Base-by-base conservation (phyloP, 352 stramenopile species). In the Thalassiosira hispida region DNA sequence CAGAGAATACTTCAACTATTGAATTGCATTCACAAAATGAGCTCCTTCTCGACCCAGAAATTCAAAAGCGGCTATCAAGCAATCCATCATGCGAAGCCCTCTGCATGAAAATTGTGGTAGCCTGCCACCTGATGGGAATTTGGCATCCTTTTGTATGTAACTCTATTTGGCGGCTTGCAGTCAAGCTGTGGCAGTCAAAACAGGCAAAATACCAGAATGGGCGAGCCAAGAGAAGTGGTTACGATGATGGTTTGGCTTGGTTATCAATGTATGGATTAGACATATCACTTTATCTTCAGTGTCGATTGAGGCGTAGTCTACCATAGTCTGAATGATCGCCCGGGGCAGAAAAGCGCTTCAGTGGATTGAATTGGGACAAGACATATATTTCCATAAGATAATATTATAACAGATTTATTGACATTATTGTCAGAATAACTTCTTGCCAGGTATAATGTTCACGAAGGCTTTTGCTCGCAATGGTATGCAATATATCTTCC, bases 401-500 rank as follows among this genome's bases (percentile, higher is more conserved):
- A n/a, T n/a, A n/a, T n/a, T 3, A 38, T 8, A 38, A 38, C 31
- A 33, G 14, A 57, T 57, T 57, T 40, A 18, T 60, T 9, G 31
- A 8, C 31, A 8, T 38, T 38, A 38, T 8, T 38, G 3, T 38
- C 8, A 38, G 3, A 40, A 2, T 25, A 46, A 63, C 7, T 29
- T 52, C 23, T 61, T 53, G 0, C 65, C 69, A 14, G 85, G 79
- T 35, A 87, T 65, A 5, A 91, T 73, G 29, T 83, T 89, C 14
- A 92, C 71, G 61, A 86, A 89, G 16, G 49, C 67, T 56, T 83
- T 87, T 33, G 86, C 81, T 44, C 83, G 40, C 23, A 92, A 47
- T 38, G 86, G 86, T 23, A 92, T 90, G 44, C 84, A 90, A 62
- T 88, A 92, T 12, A 92, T 90, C 33, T 62, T 69, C 22, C 86